Base-by-base conservation (phyloP, 1,284 basidiomycete genomes). In the Pholiota adiposa region DNA sequence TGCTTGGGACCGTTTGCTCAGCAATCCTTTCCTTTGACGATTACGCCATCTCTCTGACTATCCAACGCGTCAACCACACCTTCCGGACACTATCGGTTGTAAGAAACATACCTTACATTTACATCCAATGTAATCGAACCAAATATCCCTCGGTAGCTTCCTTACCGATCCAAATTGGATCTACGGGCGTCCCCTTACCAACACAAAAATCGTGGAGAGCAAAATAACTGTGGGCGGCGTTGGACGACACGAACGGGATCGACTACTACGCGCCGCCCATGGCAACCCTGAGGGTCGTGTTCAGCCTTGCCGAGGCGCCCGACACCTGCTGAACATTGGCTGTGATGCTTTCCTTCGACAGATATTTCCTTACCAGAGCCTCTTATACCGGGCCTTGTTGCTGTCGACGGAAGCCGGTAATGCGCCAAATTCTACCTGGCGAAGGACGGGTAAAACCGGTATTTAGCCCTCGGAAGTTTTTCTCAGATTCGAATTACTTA, bases 1-100 rank as follows among this genome's bases (percentile, higher is more conserved):
- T n/a, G n/a, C n/a, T 76, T 87, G 78, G 86, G 86, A 12, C 83
- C 87, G 61, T 88, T 87, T 67, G 86, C 85, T 0, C 81, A 83
- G 60, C 79, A 83, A 64, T 75, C 82, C 1, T 78, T 86, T 27
- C 85, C 86, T 3, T 70, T 87, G 71, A 70, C 27, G 84, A 87
- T 65, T 73, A 70, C 1, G 85, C 80, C 18, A 73, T 72, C 0
- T 69, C n/a, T n/a, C n/a, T 88, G 55, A 80, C 75, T 1, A 73
- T 88, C 2, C n/a, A 18, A 16, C 38, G 38, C 38, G 38, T 75
- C 29, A 80, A 81, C 59, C 76, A 75, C 44, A 78, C 67, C 59
- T 59, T 7, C 72, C 73, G 9, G 82, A 84, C 11, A 67, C 75
- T 12, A 69, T 85, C 58, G 75, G n/a, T 74, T 1, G 82, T 83